phyloP scores from a whole-genome alignment of 2,329 filamentous ascomycete species.

The Claviceps capensis region DNA sequence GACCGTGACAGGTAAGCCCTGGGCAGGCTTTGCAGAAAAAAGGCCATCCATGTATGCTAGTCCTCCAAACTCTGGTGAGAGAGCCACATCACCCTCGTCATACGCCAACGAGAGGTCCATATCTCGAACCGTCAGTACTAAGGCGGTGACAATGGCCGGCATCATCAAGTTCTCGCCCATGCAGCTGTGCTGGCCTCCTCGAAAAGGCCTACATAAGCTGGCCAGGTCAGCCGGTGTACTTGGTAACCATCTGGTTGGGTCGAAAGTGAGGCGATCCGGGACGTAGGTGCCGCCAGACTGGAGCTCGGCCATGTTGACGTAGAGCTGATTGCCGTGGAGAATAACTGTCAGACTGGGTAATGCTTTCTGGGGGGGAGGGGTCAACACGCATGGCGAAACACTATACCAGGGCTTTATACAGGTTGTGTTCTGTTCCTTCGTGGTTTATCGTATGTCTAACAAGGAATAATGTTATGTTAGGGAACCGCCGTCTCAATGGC shows the following conservation, averaged over 20 bases:
- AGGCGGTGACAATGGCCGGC: neutral
- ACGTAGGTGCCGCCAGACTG: neutral
- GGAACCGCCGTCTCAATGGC: no score
- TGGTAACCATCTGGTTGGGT: conserved; percentile 1
- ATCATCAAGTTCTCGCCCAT: conserved; percentile 4
- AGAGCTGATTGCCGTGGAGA: neutral
- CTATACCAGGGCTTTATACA: neutral
- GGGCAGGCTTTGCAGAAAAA: conserved; percentile 2
- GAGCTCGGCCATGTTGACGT: neutral
- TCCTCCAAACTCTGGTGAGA: neutral
- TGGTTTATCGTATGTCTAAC: neutral
- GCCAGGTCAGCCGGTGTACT: neutral
- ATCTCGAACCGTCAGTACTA: neutral
- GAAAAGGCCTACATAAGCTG: neutral
- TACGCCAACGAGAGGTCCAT: neutral
- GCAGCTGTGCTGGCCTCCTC: conserved; percentile 2
- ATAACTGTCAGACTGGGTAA: neutral
- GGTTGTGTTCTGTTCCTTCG: neutral
- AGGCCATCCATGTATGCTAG: conserved; percentile 1
- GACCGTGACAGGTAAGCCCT: conserved; percentile 1
- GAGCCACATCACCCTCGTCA: neutral
- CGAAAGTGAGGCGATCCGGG: neutral
- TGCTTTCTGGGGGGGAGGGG: neutral
- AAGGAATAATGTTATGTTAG: neutral
- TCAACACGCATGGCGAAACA: neutral